Conservation (phyloP, 441 rosid species). For the Arabidopsis lyrata region DNA sequence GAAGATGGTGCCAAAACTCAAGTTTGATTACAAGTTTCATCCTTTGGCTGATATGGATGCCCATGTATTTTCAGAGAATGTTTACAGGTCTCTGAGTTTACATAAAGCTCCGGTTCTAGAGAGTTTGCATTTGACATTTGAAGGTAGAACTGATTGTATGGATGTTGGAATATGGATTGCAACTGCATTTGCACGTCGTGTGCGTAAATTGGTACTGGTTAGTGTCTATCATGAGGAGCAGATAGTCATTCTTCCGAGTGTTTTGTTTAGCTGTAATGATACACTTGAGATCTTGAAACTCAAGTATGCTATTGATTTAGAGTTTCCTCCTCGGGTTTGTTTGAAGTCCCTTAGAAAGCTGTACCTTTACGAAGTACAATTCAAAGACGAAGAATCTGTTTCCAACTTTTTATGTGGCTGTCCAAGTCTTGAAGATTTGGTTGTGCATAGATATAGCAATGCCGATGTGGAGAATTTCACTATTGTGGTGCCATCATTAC, state of each 20-base stretch:
- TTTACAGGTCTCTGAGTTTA: not conserved
- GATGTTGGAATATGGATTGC: not conserved
- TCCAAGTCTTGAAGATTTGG: not conserved
- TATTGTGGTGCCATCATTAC: constrained; percentile 8
- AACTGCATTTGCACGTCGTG: not conserved
- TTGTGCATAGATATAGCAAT: not conserved
- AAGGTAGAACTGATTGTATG: not conserved
- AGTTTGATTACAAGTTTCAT: not conserved
- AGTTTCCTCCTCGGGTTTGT: not conserved
- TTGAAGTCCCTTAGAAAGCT: constrained; percentile 4
- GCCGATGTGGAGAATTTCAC: not conserved
- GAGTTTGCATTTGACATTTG: not conserved
- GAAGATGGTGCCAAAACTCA: constrained; percentile 11
- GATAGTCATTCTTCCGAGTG: not conserved
- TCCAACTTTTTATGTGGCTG: not conserved
- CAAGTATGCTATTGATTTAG: not conserved
- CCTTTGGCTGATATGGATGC: not conserved
- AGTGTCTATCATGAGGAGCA: not conserved
- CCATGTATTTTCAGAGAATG: not conserved
- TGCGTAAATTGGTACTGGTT: not conserved
- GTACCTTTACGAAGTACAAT: not conserved
- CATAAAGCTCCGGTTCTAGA: constrained; percentile 4
- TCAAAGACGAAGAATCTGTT: not conserved
- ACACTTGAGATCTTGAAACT: constrained; percentile 1
- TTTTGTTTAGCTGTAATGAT: not conserved